Conservation (phyloP, 306 rosid species). For the Pterocarpus santalinus region DNA sequence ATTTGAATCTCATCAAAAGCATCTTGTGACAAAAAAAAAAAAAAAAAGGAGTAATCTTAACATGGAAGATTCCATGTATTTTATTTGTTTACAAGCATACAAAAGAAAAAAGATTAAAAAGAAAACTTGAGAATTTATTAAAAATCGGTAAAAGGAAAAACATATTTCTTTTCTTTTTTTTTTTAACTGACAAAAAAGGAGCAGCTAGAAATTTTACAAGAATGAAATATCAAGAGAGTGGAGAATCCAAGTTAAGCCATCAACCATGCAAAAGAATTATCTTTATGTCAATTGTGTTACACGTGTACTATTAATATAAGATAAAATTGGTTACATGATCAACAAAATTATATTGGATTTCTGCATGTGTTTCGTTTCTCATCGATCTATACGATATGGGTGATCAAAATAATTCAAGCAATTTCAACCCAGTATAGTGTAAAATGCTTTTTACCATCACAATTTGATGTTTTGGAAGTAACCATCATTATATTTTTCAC, state of each 20-base stretch:
- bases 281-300: not conserved
- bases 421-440: constrained; percentile 2
- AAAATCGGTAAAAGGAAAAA: not conserved
- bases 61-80: constrained; percentile 23
- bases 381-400: not conserved
- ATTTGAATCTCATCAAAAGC: no score
- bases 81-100: not conserved
- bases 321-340: not conserved
- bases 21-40: not conserved
- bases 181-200: not conserved
- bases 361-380: not conserved
- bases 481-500: not conserved
- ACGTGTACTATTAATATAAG: not conserved
- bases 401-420: constrained; percentile 32
- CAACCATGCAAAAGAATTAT: not conserved
- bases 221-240: not conserved
- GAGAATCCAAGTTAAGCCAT: not conserved
- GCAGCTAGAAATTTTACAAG: not conserved
- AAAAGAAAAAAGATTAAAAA: not conserved
- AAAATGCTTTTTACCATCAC: not conserved
- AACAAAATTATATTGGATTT: not conserved
- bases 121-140: constrained; percentile 11
- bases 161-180: constrained; percentile 15
- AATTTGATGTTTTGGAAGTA: not conserved
- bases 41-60: not conserved